phyloP scores from a whole-genome alignment of 495 filamentous ascomycete genomes.

The Darksidea phi region DNA sequence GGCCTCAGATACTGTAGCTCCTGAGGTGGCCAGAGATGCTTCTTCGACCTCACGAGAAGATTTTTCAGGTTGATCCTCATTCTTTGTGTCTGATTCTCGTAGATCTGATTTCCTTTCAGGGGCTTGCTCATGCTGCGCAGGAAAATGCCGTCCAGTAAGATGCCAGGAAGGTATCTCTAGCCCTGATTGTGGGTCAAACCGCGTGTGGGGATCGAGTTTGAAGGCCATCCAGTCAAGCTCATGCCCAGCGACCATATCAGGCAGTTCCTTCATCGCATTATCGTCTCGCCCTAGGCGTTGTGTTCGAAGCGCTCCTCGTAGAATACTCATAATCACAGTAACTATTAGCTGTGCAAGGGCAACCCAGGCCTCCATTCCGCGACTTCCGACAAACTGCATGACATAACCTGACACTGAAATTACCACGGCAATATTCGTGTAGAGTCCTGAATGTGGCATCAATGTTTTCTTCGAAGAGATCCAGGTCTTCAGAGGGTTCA shows the following conservation, averaged over 20 bases:
- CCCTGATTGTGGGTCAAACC: too few species aligned
- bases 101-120: too few species aligned
- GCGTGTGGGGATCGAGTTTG: too few species aligned
- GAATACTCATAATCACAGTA: not conserved
- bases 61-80: too few species aligned
- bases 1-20: too few species aligned
- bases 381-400: slow-evolving; percentile 1
- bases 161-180: too few species aligned
- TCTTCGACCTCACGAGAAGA: too few species aligned
- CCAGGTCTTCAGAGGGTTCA: not conserved
- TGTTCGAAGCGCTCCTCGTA: not conserved
- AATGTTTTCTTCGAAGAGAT: not conserved
- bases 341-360: not conserved
- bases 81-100: too few species aligned
- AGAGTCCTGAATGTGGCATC: not conserved
- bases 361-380: not conserved
- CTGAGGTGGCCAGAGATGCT: too few species aligned
- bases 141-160: too few species aligned
- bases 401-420: not conserved
- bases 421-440: not conserved
- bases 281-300: not conserved
- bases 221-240: slow-evolving; percentile 5
- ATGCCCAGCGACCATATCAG: not conserved
- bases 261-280: not conserved
- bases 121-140: too few species aligned